These are phyloP conservation scores for Botryosphaeria dothidea DNA, from an alignment of 2,329 filamentous ascomycete genomes.

Conservation along the genomic window DNA sequence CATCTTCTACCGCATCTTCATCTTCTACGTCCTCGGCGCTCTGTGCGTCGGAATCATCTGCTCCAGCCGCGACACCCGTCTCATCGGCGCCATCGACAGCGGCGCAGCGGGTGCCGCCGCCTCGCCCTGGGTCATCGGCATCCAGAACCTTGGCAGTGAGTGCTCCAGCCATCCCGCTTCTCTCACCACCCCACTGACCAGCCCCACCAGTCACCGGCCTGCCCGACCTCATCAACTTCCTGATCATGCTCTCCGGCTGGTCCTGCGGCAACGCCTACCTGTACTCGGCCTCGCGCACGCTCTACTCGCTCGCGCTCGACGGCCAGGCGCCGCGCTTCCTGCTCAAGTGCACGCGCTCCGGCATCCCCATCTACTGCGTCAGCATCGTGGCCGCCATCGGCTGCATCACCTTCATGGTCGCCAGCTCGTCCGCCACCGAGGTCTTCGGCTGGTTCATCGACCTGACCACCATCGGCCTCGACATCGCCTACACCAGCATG, in stretches of 20 bases:
- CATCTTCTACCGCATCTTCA: conserved; percentile 74
- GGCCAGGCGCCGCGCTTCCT: conserved; percentile 57
- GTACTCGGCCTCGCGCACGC: conserved; percentile 54
- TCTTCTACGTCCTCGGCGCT: conserved; percentile 48
- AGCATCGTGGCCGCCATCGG: conserved; percentile 65
- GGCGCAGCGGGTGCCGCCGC: conserved; percentile 39
- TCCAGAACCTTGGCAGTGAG: conserved; percentile 51
- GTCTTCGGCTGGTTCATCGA: conserved; percentile 74
- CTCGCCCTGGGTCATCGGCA: conserved; percentile 65
- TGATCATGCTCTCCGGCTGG: conserved; percentile 56
- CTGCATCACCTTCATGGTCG: conserved; percentile 71
- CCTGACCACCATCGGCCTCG: conserved; percentile 69
- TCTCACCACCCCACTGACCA: background rate
- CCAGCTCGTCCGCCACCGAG: conserved; percentile 64
- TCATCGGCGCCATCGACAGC: conserved; percentile 40
- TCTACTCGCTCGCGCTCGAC: conserved; percentile 56
- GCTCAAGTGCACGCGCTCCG: conserved; percentile 59
- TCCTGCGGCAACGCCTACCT: conserved; percentile 58
- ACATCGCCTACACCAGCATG: conserved; percentile 51
- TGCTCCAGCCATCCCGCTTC: background rate
- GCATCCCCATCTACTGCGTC: conserved; percentile 76
- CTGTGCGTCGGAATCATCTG: conserved; percentile 60
- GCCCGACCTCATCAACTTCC: conserved; percentile 61
- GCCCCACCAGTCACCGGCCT: conserved; percentile 46
- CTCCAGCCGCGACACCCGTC: conserved; percentile 48